phyloP scores from a whole-genome alignment of 202 grass and related monocot genomes.

The Saccharum hybrid region DNA sequence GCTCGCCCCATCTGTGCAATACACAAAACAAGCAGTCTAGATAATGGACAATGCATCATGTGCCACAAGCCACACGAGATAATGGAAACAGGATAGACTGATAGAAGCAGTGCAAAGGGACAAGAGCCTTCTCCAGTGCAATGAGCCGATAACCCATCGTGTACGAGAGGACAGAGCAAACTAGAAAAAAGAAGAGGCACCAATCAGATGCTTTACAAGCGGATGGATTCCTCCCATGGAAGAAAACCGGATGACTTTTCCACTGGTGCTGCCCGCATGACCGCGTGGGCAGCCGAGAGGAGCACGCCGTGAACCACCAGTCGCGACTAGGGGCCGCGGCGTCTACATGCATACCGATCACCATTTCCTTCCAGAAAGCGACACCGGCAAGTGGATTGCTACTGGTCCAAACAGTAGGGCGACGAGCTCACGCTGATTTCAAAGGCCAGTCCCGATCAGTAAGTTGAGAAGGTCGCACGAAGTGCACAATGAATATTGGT shows the following conservation, averaged over 20 bases:
- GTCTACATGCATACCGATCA: neutral
- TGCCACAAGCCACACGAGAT: constrained; percentile 13
- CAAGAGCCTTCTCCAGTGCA: neutral
- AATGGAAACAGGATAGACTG: constrained; percentile 2
- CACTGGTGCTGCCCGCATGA: constrained; percentile 26
- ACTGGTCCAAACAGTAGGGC: constrained; percentile 27
- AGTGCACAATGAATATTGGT: neutral
- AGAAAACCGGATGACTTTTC: constrained; percentile 51
- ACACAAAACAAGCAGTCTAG: neutral
- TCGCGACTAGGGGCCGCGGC: neutral
- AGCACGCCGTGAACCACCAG: constrained; percentile 45
- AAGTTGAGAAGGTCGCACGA: neutral
- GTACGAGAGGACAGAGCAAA: constrained; percentile 25
- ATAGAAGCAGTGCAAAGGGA: neutral
- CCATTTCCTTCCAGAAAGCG: constrained; percentile 13
- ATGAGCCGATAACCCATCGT: constrained; percentile 23
- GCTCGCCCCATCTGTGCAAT: neutral
- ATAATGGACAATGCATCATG: constrained; percentile 21
- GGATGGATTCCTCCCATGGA: constrained; percentile 33
- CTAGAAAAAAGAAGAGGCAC: neutral
- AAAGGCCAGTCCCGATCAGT: constrained; percentile 3
- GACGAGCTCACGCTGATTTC: neutral
- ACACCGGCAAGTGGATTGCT: constrained; percentile 34
- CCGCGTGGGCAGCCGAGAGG: constrained; percentile 30
- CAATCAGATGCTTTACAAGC: constrained; percentile 16